Percentiles rank a stretch among this genome's conserved stretches.
Evolutionary conservation across 805 yeast genomes (phyloP).

Genomic region (Myxozyma geophila): DNA sequence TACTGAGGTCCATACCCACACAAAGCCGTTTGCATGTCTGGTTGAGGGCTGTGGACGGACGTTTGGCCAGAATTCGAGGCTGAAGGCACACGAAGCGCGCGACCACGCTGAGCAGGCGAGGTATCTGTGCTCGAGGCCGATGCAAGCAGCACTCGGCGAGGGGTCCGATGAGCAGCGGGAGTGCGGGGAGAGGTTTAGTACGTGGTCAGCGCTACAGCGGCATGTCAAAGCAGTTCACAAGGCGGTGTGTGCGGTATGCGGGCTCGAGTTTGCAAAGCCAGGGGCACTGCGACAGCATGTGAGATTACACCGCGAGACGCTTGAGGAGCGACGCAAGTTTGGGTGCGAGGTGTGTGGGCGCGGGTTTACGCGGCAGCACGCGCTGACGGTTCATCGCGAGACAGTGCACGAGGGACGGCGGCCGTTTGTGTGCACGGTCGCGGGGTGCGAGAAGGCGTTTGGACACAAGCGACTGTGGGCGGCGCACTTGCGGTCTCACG

Average conservation of each 20-base stretch:
- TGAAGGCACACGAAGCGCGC: conserved; percentile 68
- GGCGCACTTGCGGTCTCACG: conserved; percentile 26
- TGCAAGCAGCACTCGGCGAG: conserved; percentile 50
- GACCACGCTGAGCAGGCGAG: conserved; percentile 55
- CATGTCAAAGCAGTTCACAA: conserved; percentile 79
- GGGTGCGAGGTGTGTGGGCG: conserved; percentile 56
- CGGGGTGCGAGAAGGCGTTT: conserved; percentile 35
- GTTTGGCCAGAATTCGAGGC: conserved; percentile 66
- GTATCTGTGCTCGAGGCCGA: conserved; percentile 33
- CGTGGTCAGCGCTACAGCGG: conserved; percentile 72
- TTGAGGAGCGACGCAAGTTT: conserved; percentile 59
- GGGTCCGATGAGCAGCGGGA: conserved; percentile 53
- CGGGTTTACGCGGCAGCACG: conserved; percentile 61
- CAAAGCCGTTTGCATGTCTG: conserved; percentile 50
- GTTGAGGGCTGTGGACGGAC: conserved; percentile 68
- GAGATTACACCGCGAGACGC: conserved; percentile 60
- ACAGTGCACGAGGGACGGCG: conserved; percentile 37
- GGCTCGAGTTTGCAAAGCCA: conserved; percentile 72
- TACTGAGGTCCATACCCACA: conserved; percentile 60
- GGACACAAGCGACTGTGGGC: conserved; percentile 36
- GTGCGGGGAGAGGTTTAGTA: conserved; percentile 63
- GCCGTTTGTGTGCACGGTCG: conserved; percentile 36
- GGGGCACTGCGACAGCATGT: conserved; percentile 73
- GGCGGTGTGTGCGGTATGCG: conserved; percentile 60
- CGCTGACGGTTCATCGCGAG: conserved; percentile 55